Percentiles rank a stretch among this genome's conserved stretches.
These are phyloP conservation scores for Calonectria multiphialidica DNA, from an alignment of 2,329 filamentous ascomycete genomes.

Conservation along the genomic window DNA sequence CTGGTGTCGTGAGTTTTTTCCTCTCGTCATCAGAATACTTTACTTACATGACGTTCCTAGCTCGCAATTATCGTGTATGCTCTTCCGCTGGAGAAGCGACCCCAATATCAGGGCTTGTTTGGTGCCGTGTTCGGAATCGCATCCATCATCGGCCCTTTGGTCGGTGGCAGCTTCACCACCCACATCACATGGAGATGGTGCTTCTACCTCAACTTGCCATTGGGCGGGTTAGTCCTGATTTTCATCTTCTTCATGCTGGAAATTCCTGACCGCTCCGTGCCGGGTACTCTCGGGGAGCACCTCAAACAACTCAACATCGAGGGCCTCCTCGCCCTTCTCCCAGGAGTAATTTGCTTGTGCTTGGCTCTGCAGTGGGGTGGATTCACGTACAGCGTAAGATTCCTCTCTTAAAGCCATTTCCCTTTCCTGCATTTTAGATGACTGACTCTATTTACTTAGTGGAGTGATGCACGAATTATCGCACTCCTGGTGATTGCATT, in stretches of 20 bases:
- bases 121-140: constrained; percentile 18
- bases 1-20: background rate
- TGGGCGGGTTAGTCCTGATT: background rate
- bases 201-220: constrained; percentile 17
- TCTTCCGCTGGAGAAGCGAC: constrained; percentile 18
- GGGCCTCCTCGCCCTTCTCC: constrained; percentile 64
- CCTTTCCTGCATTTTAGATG: background rate
- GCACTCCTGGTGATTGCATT: constrained; percentile 56
- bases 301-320: constrained; percentile 63
- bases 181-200: constrained; percentile 16
- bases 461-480: constrained; percentile 57
- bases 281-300: constrained; percentile 50
- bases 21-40: too few species aligned
- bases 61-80: constrained; percentile 22
- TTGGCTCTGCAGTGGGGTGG: constrained; percentile 63
- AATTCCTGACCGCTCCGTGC: constrained; percentile 24
- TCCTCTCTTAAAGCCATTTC: background rate
- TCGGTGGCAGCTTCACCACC: constrained; percentile 12
- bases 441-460: constrained; percentile 39
- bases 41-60: background rate
- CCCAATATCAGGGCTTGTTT: constrained; percentile 16
- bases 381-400: constrained; percentile 44
- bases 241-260: constrained; percentile 27
- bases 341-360: constrained; percentile 59
- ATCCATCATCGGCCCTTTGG: constrained; percentile 14